phyloP scores from a whole-genome alignment of 148 eudicot species.

The Cornus suecica region DNA sequence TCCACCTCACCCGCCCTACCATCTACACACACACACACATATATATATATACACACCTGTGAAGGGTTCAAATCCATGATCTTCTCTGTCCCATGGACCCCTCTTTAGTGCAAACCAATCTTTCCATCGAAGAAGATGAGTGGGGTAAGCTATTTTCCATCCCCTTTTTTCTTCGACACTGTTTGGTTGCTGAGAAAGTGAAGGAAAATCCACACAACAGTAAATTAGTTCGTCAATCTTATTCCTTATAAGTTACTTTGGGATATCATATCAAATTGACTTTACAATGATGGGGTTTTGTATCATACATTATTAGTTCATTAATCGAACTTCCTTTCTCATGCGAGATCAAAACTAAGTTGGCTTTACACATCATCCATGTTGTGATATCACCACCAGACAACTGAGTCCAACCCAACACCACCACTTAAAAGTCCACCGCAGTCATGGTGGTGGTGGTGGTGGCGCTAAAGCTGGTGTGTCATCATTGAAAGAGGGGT shows the following conservation, averaged over 20 bases:
- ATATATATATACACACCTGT: no score
- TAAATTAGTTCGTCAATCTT: not conserved
- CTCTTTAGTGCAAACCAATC: conserved; percentile 45
- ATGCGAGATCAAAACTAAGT: not conserved
- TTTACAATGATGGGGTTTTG: no score
- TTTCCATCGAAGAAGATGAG: conserved; percentile 55
- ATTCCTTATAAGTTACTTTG: no score
- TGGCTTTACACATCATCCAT: not conserved
- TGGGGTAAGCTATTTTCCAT: conserved; percentile 45
- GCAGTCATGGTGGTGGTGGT: no score
- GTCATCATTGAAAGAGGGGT: no score
- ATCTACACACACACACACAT: no score
- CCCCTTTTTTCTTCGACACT: not conserved
- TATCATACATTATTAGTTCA: not conserved
- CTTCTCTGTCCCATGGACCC: conserved; percentile 59
- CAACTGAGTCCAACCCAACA: no score
- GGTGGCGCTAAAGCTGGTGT: no score
- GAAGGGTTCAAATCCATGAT: conserved; percentile 51
- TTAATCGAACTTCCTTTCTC: not conserved
- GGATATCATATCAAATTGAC: not conserved
- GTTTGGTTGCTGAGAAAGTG: not conserved
- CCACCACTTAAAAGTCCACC: no score
- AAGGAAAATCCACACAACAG: not conserved
- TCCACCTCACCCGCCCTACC: no score
- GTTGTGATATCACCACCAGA: not conserved